These are phyloP conservation scores for Trametes punicea DNA, from an alignment of 768 basidiomycete species.

Conservation along the genomic window DNA sequence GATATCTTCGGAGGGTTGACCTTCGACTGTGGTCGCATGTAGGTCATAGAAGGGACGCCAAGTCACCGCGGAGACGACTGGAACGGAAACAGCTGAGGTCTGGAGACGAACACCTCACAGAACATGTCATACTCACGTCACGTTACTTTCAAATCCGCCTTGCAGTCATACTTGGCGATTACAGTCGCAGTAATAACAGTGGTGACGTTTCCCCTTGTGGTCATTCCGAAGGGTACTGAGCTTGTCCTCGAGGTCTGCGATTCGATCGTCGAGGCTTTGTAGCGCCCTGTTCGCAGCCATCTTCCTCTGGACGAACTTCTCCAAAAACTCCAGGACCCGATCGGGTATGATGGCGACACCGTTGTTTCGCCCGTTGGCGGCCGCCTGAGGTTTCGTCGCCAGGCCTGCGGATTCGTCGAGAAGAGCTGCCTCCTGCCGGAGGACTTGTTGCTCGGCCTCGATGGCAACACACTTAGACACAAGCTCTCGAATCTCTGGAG, in stretches of 20 bases:
- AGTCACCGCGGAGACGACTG: conserved; percentile 48
- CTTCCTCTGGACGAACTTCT: conserved; percentile 38
- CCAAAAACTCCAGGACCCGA: conserved; percentile 41
- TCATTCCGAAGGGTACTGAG: not conserved
- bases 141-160: conserved; percentile 45
- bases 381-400: conserved; percentile 28
- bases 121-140: conserved; percentile 30
- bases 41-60: conserved; percentile 61
- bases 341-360: not conserved
- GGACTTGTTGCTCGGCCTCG: conserved; percentile 37
- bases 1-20: conserved; percentile 42
- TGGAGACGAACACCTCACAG: not conserved
- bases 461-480: conserved; percentile 35
- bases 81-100: not conserved
- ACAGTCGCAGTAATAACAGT: conserved; percentile 1
- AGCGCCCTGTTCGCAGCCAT: conserved; percentile 36
- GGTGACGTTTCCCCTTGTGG: conserved; percentile 5
- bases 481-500: conserved; percentile 30
- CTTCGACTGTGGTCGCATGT: conserved; percentile 44
- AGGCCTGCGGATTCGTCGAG: conserved; percentile 44
- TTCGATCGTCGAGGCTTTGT: conserved; percentile 37
- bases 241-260: conserved; percentile 29
- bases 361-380: conserved; percentile 38
- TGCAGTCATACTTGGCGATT: conserved; percentile 2
- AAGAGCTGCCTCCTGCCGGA: conserved; percentile 40